Evolutionary conservation across 208 protist genomes (phyloP).

Genomic region (Wallacemonas rigidus): DNA sequence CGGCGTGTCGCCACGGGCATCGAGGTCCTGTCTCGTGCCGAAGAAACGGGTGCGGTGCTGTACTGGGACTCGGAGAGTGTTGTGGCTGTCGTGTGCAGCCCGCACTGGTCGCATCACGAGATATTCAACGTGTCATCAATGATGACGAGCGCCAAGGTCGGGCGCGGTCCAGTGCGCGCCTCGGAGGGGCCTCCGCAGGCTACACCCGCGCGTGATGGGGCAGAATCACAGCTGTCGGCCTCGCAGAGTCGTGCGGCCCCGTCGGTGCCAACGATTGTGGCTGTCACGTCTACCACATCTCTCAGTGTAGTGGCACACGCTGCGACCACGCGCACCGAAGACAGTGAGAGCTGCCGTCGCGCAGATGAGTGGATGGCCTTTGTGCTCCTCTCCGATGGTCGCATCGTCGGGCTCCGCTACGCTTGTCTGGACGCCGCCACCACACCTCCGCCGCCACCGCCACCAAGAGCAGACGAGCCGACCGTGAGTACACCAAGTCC

Average conservation of each 20-base stretch:
- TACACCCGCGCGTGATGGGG: no score
- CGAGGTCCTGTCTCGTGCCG: not conserved
- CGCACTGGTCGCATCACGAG: slow-evolving; percentile 10
- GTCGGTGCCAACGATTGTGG: not conserved
- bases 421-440: not conserved
- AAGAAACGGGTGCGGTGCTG: not conserved
- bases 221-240: no score
- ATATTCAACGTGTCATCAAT: slow-evolving; percentile 4
- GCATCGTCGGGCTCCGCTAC: not conserved
- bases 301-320: not conserved
- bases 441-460: not conserved
- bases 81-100: not conserved
- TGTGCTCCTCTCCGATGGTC: slow-evolving; percentile 2
- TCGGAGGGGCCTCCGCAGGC: not conserved
- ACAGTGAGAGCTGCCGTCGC: not conserved
- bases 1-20: not conserved
- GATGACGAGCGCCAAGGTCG: not conserved
- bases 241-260: not conserved
- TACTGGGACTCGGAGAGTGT: slow-evolving; percentile 8
- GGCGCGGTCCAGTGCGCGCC: not conserved
- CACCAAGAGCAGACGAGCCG: not conserved
- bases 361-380: not conserved
- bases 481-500: not conserved
- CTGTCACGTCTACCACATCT: not conserved
- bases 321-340: no score